Evolutionary conservation across 768 basidiomycete species (phyloP).

Genomic region (Rhodocollybia butyracea): DNA sequence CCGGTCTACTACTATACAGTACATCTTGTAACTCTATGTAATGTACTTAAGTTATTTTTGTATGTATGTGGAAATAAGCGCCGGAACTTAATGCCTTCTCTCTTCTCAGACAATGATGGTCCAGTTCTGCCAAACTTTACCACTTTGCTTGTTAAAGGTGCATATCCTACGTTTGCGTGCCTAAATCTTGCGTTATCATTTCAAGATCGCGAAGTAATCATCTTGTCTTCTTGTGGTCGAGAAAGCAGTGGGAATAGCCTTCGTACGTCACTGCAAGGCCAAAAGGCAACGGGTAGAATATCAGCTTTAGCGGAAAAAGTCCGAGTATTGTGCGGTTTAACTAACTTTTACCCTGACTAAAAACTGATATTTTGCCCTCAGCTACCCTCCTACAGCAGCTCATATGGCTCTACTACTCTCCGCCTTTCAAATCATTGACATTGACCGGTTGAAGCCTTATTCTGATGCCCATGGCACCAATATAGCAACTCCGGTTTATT

Average conservation of each 20-base stretch:
- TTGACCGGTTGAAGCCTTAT: background rate
- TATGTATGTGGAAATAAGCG: background rate
- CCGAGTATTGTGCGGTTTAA: background rate
- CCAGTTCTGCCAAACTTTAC: background rate
- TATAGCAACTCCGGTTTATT: background rate
- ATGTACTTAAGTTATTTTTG: no score
- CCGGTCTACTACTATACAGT: no score
- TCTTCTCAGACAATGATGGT: background rate
- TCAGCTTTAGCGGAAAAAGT: background rate
- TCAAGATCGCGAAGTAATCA: background rate
- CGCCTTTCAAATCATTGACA: slow-evolving; percentile 1
- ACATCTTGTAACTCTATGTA: no score
- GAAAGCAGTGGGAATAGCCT: background rate
- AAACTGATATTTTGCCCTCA: background rate
- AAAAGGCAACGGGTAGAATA: background rate
- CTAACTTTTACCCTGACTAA: background rate
- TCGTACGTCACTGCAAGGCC: background rate
- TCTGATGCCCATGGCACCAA: background rate
- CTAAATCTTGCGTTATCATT: background rate
- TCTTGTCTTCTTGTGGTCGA: background rate
- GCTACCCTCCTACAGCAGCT: slow-evolving; percentile 2
- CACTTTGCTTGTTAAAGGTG: background rate
- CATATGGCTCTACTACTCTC: slow-evolving; percentile 3
- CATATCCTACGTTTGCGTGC: background rate
- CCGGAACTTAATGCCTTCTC: background rate